Percentiles rank a stretch among this genome's conserved stretches.
phyloP scores from a whole-genome alignment of 2,329 filamentous ascomycete genomes.

The Xylaria sp. region DNA sequence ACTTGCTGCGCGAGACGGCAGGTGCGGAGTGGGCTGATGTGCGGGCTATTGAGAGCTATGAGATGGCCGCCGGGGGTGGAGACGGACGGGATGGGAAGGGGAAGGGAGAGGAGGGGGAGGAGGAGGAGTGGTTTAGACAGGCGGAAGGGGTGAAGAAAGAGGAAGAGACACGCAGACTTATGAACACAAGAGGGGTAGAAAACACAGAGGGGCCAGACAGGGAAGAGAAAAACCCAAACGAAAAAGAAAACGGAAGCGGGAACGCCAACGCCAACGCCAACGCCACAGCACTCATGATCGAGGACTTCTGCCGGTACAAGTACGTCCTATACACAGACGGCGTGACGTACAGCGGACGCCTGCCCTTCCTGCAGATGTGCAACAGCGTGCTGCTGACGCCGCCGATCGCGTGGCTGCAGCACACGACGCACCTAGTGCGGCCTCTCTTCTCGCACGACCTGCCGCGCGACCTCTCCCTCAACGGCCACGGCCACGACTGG shows the following conservation, averaged over 20 bases:
- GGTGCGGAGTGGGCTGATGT: conserved; percentile 28
- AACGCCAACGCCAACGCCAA: neutral
- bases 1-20: conserved; percentile 12
- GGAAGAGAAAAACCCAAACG: neutral
- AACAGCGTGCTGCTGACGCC: conserved; percentile 24
- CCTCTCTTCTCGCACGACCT: conserved; percentile 30
- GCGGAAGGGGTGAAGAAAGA: neutral
- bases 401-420: conserved; percentile 28
- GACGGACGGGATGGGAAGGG: neutral
- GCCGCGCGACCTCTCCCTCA: neutral
- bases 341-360: conserved; percentile 27
- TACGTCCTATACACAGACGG: conserved; percentile 30
- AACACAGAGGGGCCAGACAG: too few relatives aligned
- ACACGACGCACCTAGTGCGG: conserved; percentile 24
- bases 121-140: too few relatives aligned
- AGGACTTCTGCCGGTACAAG: conserved; percentile 34
- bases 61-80: neutral
- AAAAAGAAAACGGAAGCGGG: neutral
- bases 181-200: too few relatives aligned
- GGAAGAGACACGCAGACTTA: neutral
- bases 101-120: too few relatives aligned
- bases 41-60: conserved; percentile 25
- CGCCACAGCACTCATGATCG: conserved; percentile 18
- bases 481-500: neutral
- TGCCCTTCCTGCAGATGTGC: conserved; percentile 29